phyloP scores from a whole-genome alignment of 805 yeast genomes.

The Zygosaccharomyces bisporus region DNA sequence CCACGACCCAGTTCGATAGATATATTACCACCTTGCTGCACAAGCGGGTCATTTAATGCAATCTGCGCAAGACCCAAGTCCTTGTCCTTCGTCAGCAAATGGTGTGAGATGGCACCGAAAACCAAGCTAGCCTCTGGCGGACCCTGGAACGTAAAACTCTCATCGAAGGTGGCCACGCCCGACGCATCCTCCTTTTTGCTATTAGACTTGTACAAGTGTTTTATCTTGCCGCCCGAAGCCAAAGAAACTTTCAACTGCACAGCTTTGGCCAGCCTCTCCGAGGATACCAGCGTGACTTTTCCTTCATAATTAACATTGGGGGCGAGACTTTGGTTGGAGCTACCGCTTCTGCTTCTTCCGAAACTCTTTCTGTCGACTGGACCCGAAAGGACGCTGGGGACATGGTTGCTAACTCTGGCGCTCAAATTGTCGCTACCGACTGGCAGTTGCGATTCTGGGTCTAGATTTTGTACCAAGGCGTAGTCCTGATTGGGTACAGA shows the following conservation, averaged over 20 bases:
- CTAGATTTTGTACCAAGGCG: constrained; percentile 23
- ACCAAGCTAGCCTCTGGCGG: constrained; percentile 55
- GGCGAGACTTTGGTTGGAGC: constrained; percentile 31
- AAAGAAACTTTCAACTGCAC: constrained; percentile 54
- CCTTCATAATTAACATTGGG: constrained; percentile 45
- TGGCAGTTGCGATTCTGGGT: constrained; percentile 16
- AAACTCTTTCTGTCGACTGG: constrained; percentile 4
- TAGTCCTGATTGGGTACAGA: constrained; percentile 32
- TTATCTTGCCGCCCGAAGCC: constrained; percentile 44
- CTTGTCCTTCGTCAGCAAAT: constrained; percentile 65
- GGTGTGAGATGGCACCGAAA: constrained; percentile 62
- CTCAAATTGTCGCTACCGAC: constrained; percentile 19
- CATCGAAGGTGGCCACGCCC: constrained; percentile 54
- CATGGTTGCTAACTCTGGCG: constrained; percentile 11
- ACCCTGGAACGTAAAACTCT: constrained; percentile 63
- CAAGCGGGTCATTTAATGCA: constrained; percentile 43
- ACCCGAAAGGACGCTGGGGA: constrained; percentile 16
- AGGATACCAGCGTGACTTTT: constrained; percentile 48
- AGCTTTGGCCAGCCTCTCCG: constrained; percentile 40
- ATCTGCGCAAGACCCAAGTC: constrained; percentile 60
- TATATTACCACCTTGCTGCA: constrained; percentile 31
- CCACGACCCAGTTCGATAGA: constrained; percentile 33
- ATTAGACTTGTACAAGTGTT: constrained; percentile 64
- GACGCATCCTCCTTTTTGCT: constrained; percentile 45
- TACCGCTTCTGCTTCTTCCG: constrained; percentile 18